These are phyloP conservation scores for Colletotrichum acutatum DNA, from an alignment of 2,329 filamentous ascomycete genomes.

Conservation along the genomic window DNA sequence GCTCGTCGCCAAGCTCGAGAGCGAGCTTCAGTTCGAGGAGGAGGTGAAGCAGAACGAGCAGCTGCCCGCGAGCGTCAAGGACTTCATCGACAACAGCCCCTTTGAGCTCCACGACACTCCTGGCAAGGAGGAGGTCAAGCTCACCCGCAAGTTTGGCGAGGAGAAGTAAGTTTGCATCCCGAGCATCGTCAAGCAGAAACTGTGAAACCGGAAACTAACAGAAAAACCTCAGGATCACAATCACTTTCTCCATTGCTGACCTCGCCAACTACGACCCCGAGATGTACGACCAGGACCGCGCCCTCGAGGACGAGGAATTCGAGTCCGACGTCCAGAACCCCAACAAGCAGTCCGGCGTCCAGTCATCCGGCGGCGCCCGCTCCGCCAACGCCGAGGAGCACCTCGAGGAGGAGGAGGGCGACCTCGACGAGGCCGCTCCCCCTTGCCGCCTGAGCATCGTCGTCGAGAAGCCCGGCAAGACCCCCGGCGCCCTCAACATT, in stretches of 20 bases:
- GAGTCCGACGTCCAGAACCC: slow-evolving; percentile 59
- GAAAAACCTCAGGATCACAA: slow-evolving; percentile 71
- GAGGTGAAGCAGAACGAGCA: slow-evolving; percentile 80
- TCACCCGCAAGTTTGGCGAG: slow-evolving; percentile 85
- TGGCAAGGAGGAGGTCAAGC: slow-evolving; percentile 87
- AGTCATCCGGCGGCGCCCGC: slow-evolving; percentile 60
- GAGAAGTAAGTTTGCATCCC: slow-evolving; percentile 75
- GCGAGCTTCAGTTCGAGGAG: slow-evolving; percentile 85
- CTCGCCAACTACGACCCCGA: slow-evolving; percentile 75
- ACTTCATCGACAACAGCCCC: slow-evolving; percentile 86
- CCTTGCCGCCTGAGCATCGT: slow-evolving; percentile 87
- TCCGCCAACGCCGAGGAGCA: slow-evolving; percentile 66
- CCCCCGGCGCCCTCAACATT: slow-evolving; percentile 80
- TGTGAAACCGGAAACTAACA: neutral
- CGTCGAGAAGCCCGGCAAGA: slow-evolving; percentile 84
- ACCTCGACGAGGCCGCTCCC: slow-evolving; percentile 67
- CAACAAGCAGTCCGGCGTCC: slow-evolving; percentile 65
- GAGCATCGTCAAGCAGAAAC: neutral
- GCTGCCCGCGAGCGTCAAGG: slow-evolving; percentile 81
- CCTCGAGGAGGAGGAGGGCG: slow-evolving; percentile 60
- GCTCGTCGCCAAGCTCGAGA: slow-evolving; percentile 85
- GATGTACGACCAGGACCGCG: slow-evolving; percentile 65
- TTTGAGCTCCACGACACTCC: slow-evolving; percentile 86
- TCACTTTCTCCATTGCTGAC: slow-evolving; percentile 87
- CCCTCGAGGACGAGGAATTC: slow-evolving; percentile 63